Conservation (phyloP, 257 asterid species). For the Paraleonurus japonicus region DNA sequence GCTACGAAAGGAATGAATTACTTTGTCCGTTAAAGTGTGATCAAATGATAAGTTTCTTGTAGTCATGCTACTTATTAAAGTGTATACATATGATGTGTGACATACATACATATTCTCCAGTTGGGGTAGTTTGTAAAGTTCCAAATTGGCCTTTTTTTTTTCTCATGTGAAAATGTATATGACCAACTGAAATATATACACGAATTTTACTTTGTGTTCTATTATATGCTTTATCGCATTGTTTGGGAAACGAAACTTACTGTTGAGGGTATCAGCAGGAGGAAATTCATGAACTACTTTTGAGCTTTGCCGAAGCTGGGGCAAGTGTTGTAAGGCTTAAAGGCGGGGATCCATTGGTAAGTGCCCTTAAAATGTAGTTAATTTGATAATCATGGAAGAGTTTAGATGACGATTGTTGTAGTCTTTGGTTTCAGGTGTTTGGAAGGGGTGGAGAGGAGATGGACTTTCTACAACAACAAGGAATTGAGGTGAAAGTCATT, state of each 20-base stretch:
- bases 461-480: slow-evolving; percentile 91
- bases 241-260: slow-evolving; percentile 11
- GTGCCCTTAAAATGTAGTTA: not conserved
- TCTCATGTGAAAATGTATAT: not conserved
- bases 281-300: slow-evolving; percentile 92
- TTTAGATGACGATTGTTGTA: not conserved
- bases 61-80: not conserved
- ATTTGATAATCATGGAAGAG: not conserved
- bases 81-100: not conserved
- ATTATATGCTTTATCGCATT: not conserved
- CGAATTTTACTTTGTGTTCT: not conserved
- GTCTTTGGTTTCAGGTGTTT: slow-evolving; percentile 63
- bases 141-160: not conserved
- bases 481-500: slow-evolving; percentile 81
- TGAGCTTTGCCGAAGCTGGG: slow-evolving; percentile 96
- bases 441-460: slow-evolving; percentile 99
- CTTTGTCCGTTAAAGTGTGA: not conserved
- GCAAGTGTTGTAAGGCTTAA: slow-evolving; percentile 96
- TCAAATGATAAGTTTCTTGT: not conserved
- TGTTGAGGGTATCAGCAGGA: slow-evolving; percentile 47
- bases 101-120: not conserved
- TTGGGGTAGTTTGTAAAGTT: not conserved
- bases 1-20: no score
- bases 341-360: slow-evolving; percentile 98
- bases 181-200: not conserved